Base-by-base conservation (phyloP, 768 basidiomycete genomes). In the Macrolepiota albuminosa region DNA sequence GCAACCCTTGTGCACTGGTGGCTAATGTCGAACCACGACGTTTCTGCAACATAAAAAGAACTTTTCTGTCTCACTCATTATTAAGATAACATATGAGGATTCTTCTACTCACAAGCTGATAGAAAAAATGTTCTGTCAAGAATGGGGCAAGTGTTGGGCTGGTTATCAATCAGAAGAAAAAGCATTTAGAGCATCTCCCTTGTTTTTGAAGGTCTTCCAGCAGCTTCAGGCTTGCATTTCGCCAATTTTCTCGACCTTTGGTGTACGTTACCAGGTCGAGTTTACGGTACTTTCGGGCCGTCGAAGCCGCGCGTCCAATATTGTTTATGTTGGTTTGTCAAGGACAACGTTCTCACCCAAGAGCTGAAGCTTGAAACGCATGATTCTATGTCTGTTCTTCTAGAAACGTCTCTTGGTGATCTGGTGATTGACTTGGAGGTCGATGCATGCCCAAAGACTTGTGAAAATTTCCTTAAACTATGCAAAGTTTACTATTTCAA, bases 401-500 rank as follows among this genome's bases (percentile, higher is more conserved):
- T 98, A 64, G 97, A 98, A 79, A 99, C 97, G 4, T 98, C 95
- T 24, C 77, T 98, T 1, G 97, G 97, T 59, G 97, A 99, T 75
- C 81, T 99, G 58, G 93, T 98, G 61, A 93, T 98, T 68, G 97
- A 98, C 74, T 81, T 99, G 45, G 93, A 98, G 72, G 87, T 91
- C 33, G 93, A 95, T 8, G 78, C 79, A 42, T 98, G 95, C 73
- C 97, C 97, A 1, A 87, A 84, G 73, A 91, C 88, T 55, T 95
- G 90, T 75, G 86, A 93, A 72, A 99, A 98, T 79, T 98, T 98
- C 69, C 83, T 99, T 58, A 99, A 99, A 73, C 80, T 99, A 59
- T 98, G 95, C 78, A 98, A 98, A 78, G 81, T 92, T 60, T 97
- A 97, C 71, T 96, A 96, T 72, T 98, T 96, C 79, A 96, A 95